Percentiles rank a stretch among this genome's conserved stretches.
Conservation (phyloP, 2,329 filamentous ascomycete genomes). For the Aureobasidium sp. region DNA sequence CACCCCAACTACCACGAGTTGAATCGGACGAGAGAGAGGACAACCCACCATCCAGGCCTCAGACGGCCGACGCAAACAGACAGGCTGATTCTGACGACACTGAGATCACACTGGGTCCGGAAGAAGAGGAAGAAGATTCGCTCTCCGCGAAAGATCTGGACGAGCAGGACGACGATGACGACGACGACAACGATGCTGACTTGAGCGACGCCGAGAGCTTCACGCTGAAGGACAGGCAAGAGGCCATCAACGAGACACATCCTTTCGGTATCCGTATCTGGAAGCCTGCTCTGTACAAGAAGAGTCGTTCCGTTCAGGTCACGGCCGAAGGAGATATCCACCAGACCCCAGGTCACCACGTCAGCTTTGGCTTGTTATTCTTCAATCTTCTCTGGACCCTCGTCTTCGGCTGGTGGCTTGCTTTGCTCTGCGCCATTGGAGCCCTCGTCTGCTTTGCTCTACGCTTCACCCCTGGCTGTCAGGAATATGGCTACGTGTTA, state of each 20-base stretch:
- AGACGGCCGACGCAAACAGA: neutral
- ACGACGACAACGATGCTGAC: constrained; percentile 58
- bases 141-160: constrained; percentile 28
- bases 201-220: constrained; percentile 94
- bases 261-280: constrained; percentile 97
- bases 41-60: neutral
- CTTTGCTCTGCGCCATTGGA: constrained; percentile 62
- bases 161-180: constrained; percentile 34
- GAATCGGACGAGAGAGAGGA: constrained; percentile 42
- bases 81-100: constrained; percentile 26
- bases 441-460: constrained; percentile 70
- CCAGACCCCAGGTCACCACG: constrained; percentile 79
- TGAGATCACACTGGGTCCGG: constrained; percentile 33
- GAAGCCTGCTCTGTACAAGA: constrained; percentile 98
- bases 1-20: constrained; percentile 39
- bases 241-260: constrained; percentile 97
- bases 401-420: constrained; percentile 94
- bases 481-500: constrained; percentile 77
- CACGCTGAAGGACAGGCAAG: constrained; percentile 89
- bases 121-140: constrained; percentile 22
- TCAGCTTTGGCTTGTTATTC: constrained; percentile 73
- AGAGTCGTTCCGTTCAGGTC: constrained; percentile 90
- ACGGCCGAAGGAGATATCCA: constrained; percentile 96
- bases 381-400: constrained; percentile 90
- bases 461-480: constrained; percentile 67